Conservation (phyloP, 2,329 filamentous ascomycete genomes). For the Colletotrichum sp. region DNA sequence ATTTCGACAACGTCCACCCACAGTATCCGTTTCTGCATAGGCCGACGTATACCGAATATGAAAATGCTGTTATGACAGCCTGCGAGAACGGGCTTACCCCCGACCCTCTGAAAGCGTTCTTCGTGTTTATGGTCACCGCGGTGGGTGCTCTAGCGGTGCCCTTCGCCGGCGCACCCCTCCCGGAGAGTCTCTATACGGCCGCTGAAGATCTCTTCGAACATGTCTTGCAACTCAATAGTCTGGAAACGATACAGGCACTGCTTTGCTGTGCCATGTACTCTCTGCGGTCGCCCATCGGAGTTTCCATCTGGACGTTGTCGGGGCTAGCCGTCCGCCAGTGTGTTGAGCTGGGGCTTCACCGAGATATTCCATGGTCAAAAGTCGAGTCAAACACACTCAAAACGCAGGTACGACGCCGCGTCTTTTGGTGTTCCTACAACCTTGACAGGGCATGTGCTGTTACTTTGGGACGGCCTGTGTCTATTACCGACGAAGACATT, state of each 20-base stretch:
- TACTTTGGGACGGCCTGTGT: neutral
- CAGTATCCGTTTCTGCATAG: neutral
- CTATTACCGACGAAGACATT: neutral
- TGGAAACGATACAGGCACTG: conserved; percentile 31
- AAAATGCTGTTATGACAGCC: neutral
- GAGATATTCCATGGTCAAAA: neutral
- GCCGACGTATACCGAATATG: neutral
- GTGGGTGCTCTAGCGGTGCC: neutral
- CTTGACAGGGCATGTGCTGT: neutral
- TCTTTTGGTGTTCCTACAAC: neutral
- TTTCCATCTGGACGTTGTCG: conserved; percentile 32
- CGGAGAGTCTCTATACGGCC: neutral
- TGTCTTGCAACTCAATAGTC: conserved; percentile 23
- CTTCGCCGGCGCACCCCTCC: neutral
- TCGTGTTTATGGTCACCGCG: neutral
- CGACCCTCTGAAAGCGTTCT: neutral
- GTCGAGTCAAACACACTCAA: neutral
- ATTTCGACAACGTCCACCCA: neutral
- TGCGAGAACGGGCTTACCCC: neutral
- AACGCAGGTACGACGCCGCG: neutral
- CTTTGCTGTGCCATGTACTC: conserved; percentile 34
- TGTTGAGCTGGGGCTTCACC: conserved; percentile 36
- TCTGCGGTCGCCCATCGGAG: conserved; percentile 27
- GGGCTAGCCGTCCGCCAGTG: conserved; percentile 35
- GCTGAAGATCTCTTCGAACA: neutral